Evolutionary conservation across 2,329 filamentous ascomycete genomes (phyloP), one percentile per base, ranked within the genome.

Genomic region (Tricladium varicosporioides): DNA sequence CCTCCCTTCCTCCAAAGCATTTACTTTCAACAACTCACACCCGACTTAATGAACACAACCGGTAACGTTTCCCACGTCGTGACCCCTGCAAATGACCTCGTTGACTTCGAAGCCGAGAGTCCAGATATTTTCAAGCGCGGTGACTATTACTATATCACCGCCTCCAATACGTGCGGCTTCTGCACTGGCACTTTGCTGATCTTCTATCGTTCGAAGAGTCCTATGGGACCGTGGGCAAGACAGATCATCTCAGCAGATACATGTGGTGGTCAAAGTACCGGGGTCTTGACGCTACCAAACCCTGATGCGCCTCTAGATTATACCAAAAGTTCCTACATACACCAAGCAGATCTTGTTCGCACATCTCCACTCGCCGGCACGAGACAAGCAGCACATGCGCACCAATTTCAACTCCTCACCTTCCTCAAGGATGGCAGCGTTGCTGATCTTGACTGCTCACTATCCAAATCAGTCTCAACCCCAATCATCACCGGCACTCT

Each of bases 141-240:
- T 14, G 63, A 63, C 14, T 67, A 62, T 27, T 67, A 60, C 44
- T 67, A 66, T 27, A 50, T 67, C 9, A 60, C 58, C 2, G 61
- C 64, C 2, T 66, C 63, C 1, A 65, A 67, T 36, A 67, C 64
- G 1, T 67, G 64, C 40, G 64, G 63, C 9, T 67, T 63, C 53
- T 67, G 65, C 36, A 61, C 59, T 7, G 62, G 60, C 7, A 67
- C 64, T 2, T 15, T 65, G 5, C 48, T 66, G 1, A 40, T 66
- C 27, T 56, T 65, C 31, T 66, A 65, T 36, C 60, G 60, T 15
- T 59, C 60, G 9, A 60, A 58, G 15, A 45, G 40, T 1, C 53
- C 66, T 10, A 40, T 56, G 5, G 62, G 63, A 5, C 61, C 64
- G 2, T 66, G 64, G 64, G 52, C 16, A 19, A 56, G 64, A 5